Percentiles rank a stretch among this genome's conserved stretches.
These are phyloP conservation scores for Kwoniella pini DNA, from an alignment of 768 basidiomycete genomes.

Conservation along the genomic window DNA sequence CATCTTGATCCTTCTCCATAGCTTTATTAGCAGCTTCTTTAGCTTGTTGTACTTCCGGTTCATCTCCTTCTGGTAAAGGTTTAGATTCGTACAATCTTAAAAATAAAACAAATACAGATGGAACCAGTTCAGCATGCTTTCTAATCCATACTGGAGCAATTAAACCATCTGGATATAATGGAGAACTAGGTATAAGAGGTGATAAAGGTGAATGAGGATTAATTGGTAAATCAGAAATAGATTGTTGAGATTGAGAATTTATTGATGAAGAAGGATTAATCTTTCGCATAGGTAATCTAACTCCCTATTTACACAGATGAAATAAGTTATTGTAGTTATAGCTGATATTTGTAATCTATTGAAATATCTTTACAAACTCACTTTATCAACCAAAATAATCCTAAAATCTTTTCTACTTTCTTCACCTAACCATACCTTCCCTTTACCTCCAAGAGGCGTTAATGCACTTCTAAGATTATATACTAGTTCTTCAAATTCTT, in stretches of 20 bases:
- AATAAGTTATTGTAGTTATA: background rate
- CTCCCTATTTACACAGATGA: conserved; percentile 56
- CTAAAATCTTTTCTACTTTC: conserved; percentile 63
- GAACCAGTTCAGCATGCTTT: conserved; percentile 88
- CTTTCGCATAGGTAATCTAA: conserved; percentile 87
- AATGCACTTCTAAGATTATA: conserved; percentile 37
- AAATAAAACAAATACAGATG: conserved; percentile 91
- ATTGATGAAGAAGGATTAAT: conserved; percentile 51
- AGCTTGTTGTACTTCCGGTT: conserved; percentile 44
- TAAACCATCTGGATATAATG: conserved; percentile 89
- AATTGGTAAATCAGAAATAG: conserved; percentile 57
- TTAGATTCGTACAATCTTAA: conserved; percentile 71
- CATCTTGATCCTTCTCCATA: conserved; percentile 68
- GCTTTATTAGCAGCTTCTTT: conserved; percentile 53
- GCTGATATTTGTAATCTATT: background rate
- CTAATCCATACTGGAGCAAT: conserved; percentile 98
- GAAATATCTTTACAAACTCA: conserved; percentile 39
- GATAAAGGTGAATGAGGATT: conserved; percentile 84
- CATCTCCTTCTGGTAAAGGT: conserved; percentile 59
- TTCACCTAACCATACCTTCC: conserved; percentile 42
- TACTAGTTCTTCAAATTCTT: conserved; percentile 44
- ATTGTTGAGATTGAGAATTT: conserved; percentile 54
- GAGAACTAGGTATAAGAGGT: conserved; percentile 82
- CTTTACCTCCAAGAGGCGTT: conserved; percentile 31
- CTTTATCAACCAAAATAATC: conserved; percentile 79